Evolutionary conservation across 352 stramenopile genomes (phyloP), one percentile per base, ranked within the genome.

Genomic region (Phytophthora citricola): DNA sequence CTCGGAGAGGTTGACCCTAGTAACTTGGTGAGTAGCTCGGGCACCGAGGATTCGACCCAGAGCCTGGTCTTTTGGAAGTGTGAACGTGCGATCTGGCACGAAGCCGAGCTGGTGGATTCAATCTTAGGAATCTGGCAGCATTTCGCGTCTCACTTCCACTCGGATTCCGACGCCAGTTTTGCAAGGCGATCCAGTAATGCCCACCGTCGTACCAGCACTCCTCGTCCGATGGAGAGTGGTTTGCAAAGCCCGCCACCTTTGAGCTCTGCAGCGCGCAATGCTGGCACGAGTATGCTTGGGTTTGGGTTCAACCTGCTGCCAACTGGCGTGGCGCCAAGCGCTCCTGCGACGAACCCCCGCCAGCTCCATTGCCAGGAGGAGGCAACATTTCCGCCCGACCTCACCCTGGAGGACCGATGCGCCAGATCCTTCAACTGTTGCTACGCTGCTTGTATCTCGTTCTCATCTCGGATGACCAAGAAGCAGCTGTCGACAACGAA

Each of bases 121-220:
- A 81, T 95, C 48, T 56, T 95, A 20, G 76, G 78, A 2, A 83
- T 93, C 29, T 95, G 87, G 87, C 87, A 95, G 63, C 85, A 93
- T 50, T 89, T 93, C 20, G 85, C 80, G 5, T 81, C 87, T 20
- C 73, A 77, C 39, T 91, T 95, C 38, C 83, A 90, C 43, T 89
- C 76, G 1, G 77, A 92, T 50, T 82, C 79, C 7, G 85, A 95
- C 62, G 87, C 85, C 11, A 90, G 83, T 49, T 95, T 95, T 47
- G 85, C 80, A 10, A 81, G 87, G 24, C 72, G 81, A 63, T 76
- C 81, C 3, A 83, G 82, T 40, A 89, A 76, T 68, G 71, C 78
- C 4, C 24, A 70, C 31, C 75, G 71, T 10, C 69, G 60, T 36
- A 52, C 43, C 14, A 78, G 69, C 31, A 47, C 51, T 26, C 54